These are phyloP conservation scores for Lentinus tigrinus DNA, from an alignment of 768 basidiomycete genomes.

Conservation along the genomic window DNA sequence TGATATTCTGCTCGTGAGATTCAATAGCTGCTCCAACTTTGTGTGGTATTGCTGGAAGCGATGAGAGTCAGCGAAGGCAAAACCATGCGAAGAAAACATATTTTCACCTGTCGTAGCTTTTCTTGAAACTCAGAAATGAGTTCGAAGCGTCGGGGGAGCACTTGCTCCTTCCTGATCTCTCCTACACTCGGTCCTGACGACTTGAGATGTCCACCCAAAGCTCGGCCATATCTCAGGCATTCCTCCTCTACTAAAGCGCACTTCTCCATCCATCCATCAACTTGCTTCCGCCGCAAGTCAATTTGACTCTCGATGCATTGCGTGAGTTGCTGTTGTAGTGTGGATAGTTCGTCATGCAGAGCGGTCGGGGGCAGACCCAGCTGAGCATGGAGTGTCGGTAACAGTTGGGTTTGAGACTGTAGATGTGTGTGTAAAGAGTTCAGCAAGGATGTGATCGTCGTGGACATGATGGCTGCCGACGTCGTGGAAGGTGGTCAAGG, in stretches of 20 bases:
- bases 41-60: constrained; percentile 62
- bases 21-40: constrained; percentile 72
- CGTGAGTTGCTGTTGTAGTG: constrained; percentile 72
- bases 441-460: constrained; percentile 78
- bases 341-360: constrained; percentile 75
- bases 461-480: constrained; percentile 40
- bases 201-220: constrained; percentile 72
- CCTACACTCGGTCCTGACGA: constrained; percentile 61
- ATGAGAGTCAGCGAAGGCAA: neutral
- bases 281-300: constrained; percentile 65
- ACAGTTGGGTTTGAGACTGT: constrained; percentile 75
- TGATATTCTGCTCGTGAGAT: constrained; percentile 65
- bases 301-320: constrained; percentile 77
- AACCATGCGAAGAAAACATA: neutral
- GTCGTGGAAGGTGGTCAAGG: constrained; percentile 8
- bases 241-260: constrained; percentile 62
- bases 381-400: constrained; percentile 80
- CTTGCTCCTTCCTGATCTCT: constrained; percentile 69
- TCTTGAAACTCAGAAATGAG: constrained; percentile 70
- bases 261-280: constrained; percentile 68
- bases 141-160: constrained; percentile 72
- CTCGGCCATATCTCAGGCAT: constrained; percentile 64
- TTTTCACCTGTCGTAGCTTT: constrained; percentile 76
- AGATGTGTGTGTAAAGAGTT: constrained; percentile 77
- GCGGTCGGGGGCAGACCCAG: constrained; percentile 80